Evolutionary conservation across 257 asterid species (phyloP), one percentile per base, ranked within the genome.

Genomic region (Rhazya stricta): DNA sequence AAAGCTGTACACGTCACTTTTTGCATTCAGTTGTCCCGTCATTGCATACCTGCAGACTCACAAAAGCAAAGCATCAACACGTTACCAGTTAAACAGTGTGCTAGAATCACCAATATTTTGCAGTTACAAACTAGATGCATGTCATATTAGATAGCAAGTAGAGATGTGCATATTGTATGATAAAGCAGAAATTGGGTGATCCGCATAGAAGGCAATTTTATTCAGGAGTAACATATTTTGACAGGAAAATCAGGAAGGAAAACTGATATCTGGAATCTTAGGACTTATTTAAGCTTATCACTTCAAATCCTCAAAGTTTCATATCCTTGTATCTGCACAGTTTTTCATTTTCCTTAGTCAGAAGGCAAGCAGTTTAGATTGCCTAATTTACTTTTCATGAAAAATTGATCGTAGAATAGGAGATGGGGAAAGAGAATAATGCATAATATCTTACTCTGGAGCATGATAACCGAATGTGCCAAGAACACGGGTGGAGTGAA

Each of bases 381-480:
- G 37, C 63, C 36, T 42, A 30, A 41, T 60, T 21, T 34, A 27
- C 60, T 43, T 69, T 42, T 23, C 39, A 48, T 23, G 56, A 48
- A 66, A 73, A 16, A 21, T 0, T 25, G 48, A 54, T 61, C 42
- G 50, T 6, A 0, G n/a, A 21, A 37, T 39, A 48, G 76, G 58
- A 50, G 53, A 50, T n/a, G 39, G 32, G 21, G 27, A 51, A 21
- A 53, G 34, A 48, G 68, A 34, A 5, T 68, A 45, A 34, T 50
- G 29, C 41, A 72, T 80, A 62, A 36, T 63, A 48, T 77, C 94
- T 82, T 80, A 91, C 97, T 91, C 97, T 34, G 96, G 96, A 77
- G 97, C 97, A 85, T 91, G 97, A 83, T 91, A 91, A 30, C 97
- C 97, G 81, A 91, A 91, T 29, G 97, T 91, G 43, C 97, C 97